Evolutionary conservation across 2,329 filamentous ascomycete species (phyloP), one percentile per base, ranked within the genome.

Genomic region (Fusarium hostae): DNA sequence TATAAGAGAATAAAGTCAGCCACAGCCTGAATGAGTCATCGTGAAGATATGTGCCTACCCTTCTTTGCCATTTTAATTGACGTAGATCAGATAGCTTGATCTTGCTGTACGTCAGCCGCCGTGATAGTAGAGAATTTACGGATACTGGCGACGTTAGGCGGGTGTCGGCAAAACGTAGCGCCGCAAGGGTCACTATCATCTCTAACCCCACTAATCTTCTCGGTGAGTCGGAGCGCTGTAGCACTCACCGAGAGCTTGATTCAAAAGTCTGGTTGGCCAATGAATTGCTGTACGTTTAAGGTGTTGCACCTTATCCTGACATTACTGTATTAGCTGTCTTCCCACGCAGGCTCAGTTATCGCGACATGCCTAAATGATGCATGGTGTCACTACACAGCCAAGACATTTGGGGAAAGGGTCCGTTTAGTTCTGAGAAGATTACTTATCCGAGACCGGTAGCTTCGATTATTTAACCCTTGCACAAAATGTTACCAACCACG

Each of bases 1-100:
- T 97, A 81, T 41, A 41, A 9, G 28, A 35, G 18, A 28, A 43
- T 63, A 56, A 44, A n/a, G 67, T 76, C 35, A 74, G 66, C 41
- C 18, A 22, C 6, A 40, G 13, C 28, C n/a, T 18, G 22, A 15
- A 5, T 20, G 12, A 34, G 12, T 26, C 5, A n/a, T 40, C n/a
- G 26, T 20, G 20, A 18, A 16, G n/a, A 12, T 16, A 13, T 45
- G 12, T 48, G 40, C 65, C 30, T 71, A 77, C 75, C 67, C 60
- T 77, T 77, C 72, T 77, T 77, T 66, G 75, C 75, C 75, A 77
- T 77, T 39, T 48, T 75, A 70, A 66, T 52, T 30, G 64, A 67
- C 57, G 51, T 57, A 34, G 60, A 62, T 68, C 50, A 45, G 55
- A 58, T 52, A 64, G 57, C 72, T 74, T 67, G 44, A 47, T 66